Conservation (phyloP, 768 basidiomycete genomes). For the Tylopilus plumbeoviolaceoides region DNA sequence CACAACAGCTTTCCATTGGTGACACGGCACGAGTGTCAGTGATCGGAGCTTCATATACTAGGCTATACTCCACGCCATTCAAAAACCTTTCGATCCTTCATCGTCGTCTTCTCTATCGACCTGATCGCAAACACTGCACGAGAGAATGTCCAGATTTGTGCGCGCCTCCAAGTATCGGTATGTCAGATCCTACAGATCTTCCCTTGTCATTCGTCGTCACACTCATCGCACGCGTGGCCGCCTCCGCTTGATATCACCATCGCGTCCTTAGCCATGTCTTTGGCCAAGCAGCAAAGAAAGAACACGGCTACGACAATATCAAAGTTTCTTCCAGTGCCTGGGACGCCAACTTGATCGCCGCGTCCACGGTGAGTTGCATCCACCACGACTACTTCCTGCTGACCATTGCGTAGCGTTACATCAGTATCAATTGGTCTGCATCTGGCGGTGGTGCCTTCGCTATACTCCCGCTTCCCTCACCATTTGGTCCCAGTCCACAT, state of each 20-base stretch:
- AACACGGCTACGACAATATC: slow-evolving; percentile 74
- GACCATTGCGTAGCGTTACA: slow-evolving; percentile 54
- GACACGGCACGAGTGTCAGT: too few relatives aligned
- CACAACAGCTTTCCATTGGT: too few relatives aligned
- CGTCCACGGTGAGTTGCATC: slow-evolving; percentile 60
- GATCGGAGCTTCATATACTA: too few relatives aligned
- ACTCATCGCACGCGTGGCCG: not conserved
- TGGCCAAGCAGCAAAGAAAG: slow-evolving; percentile 83
- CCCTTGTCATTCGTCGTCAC: not conserved
- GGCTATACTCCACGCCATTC: too few relatives aligned
- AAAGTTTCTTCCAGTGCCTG: slow-evolving; percentile 88
- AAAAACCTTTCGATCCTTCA: too few relatives aligned
- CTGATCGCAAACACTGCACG: not conserved
- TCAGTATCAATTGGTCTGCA: slow-evolving; percentile 92
- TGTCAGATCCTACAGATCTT: slow-evolving; percentile 24
- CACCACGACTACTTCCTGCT: not conserved
- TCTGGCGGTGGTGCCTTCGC: slow-evolving; percentile 93
- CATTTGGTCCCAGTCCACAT: slow-evolving; percentile 49
- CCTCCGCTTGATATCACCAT: not conserved
- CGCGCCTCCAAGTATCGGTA: slow-evolving; percentile 84
- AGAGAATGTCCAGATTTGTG: slow-evolving; percentile 78
- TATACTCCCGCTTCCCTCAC: slow-evolving; percentile 83
- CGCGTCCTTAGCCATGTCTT: slow-evolving; percentile 72
- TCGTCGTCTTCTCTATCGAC: too few relatives aligned
- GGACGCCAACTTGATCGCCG: slow-evolving; percentile 92